Percentiles rank a stretch among this genome's conserved stretches.
phyloP scores from a whole-genome alignment of 345 rosid species.

The Draba incana region DNA sequence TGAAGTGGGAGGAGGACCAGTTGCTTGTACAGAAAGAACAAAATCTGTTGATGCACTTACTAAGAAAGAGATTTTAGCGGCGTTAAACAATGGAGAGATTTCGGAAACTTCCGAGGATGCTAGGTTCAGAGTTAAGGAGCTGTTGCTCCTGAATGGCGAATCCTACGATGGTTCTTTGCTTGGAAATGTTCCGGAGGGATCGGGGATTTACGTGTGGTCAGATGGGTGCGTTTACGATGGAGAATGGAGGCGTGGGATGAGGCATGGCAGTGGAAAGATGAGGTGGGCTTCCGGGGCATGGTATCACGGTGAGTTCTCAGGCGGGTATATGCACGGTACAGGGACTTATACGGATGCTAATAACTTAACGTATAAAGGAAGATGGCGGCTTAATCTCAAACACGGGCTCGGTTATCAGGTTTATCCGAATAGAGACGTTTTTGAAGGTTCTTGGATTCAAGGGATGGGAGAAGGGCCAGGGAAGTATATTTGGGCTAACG shows the following conservation, averaged over 20 bases:
- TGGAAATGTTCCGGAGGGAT: conserved; percentile 76
- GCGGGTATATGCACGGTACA: conserved; percentile 84
- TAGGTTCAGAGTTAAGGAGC: conserved; percentile 67
- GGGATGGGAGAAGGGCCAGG: conserved; percentile 92
- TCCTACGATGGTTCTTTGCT: conserved; percentile 77
- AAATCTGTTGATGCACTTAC: conserved; percentile 61
- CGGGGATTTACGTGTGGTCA: conserved; percentile 85
- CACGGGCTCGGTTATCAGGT: conserved; percentile 90
- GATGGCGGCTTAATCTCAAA: conserved; percentile 89
- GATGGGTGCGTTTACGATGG: conserved; percentile 79
- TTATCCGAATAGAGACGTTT: conserved; percentile 75
- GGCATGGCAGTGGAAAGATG: conserved; percentile 80
- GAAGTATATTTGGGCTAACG: conserved; percentile 88
- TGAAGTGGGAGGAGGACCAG: conserved; percentile 56
- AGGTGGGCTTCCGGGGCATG: conserved; percentile 73
- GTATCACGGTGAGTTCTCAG: conserved; percentile 89
- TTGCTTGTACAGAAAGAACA: conserved; percentile 69
- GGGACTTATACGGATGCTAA: conserved; percentile 63
- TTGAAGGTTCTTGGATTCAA: conserved; percentile 93
- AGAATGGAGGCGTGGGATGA: conserved; percentile 93
- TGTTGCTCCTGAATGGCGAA: conserved; percentile 68
- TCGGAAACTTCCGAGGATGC: conserved; percentile 54
- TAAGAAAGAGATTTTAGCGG: conserved; percentile 47
- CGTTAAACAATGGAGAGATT: conserved; percentile 56
- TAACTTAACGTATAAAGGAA: conserved; percentile 70